Conservation (phyloP, 495 filamentous ascomycete species). For the Evernia prunastri region DNA sequence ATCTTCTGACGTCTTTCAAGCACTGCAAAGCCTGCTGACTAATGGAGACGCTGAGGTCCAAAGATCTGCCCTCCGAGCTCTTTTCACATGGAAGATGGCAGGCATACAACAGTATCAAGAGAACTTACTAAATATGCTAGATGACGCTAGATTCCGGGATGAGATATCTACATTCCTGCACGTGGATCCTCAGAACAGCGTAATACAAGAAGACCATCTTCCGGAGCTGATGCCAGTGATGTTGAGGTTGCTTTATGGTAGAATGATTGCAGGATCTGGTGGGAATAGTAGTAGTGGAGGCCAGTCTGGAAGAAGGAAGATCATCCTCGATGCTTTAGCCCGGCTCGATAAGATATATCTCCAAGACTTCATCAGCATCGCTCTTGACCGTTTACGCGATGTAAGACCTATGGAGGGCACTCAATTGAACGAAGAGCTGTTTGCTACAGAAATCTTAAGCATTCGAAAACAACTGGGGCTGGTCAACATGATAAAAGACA, state of each 20-base stretch:
- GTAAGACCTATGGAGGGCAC: slow-evolving; percentile 50
- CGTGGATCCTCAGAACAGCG: slow-evolving; percentile 57
- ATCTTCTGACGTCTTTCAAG: slow-evolving; percentile 66
- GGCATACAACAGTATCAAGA: slow-evolving; percentile 75
- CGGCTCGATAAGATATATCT: slow-evolving; percentile 60
- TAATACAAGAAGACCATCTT: slow-evolving; percentile 67
- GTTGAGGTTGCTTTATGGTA: slow-evolving; percentile 81
- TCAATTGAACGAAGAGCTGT: slow-evolving; percentile 40
- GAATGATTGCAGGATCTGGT: slow-evolving; percentile 67
- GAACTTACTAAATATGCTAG: slow-evolving; percentile 78
- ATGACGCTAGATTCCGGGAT: slow-evolving; percentile 86
- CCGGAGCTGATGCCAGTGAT: slow-evolving; percentile 72
- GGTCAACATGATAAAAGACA: slow-evolving; percentile 81
- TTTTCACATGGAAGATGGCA: slow-evolving; percentile 81
- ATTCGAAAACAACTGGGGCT: slow-evolving; percentile 78
- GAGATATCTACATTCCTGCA: slow-evolving; percentile 83
- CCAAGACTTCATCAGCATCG: slow-evolving; percentile 72
- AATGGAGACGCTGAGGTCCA: slow-evolving; percentile 90
- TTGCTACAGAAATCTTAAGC: slow-evolving; percentile 50
- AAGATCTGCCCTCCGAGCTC: slow-evolving; percentile 71
- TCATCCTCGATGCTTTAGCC: slow-evolving; percentile 55
- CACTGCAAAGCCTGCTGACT: slow-evolving; percentile 63
- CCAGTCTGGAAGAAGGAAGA: slow-evolving; percentile 60
- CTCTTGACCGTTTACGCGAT: slow-evolving; percentile 61
- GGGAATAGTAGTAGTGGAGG: slow-evolving; percentile 39